Percentiles rank a stretch among this genome's conserved stretches.
Evolutionary conservation across 306 rosid genomes (phyloP).

Genomic region (Gastrolobium villosum): DNA sequence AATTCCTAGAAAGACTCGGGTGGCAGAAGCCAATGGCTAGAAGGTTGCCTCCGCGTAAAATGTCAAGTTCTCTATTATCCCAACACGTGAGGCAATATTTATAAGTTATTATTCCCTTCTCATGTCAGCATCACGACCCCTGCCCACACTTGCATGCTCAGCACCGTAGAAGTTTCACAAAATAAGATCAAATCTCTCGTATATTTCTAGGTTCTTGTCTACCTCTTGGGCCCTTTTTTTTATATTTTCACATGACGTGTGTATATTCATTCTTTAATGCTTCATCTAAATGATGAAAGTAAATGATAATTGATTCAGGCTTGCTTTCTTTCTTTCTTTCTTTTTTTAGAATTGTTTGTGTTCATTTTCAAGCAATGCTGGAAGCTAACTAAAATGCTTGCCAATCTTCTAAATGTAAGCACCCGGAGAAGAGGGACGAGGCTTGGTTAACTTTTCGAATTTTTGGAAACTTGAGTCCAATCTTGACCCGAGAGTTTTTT

Average conservation of each 20-base stretch:
- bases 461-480: too few relatives aligned
- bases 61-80: slow-evolving; percentile 51
- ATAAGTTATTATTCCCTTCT: slow-evolving; percentile 35
- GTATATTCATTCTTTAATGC: not conserved
- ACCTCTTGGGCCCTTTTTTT: not conserved
- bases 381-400: not conserved
- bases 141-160: not conserved
- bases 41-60: slow-evolving; percentile 45
- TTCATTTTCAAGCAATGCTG: not conserved
- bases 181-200: slow-evolving; percentile 36
- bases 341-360: not conserved
- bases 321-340: too few relatives aligned
- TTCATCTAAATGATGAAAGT: slow-evolving; percentile 20
- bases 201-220: slow-evolving; percentile 39
- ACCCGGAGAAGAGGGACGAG: too few relatives aligned
- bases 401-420: too few relatives aligned
- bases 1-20: slow-evolving; percentile 80
- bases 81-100: slow-evolving; percentile 35
- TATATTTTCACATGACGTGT: not conserved
- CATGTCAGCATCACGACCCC: slow-evolving; percentile 15
- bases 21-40: slow-evolving; percentile 69
- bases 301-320: not conserved
- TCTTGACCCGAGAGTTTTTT: too few relatives aligned
- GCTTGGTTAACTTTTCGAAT: too few relatives aligned
- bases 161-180: slow-evolving; percentile 4